Evolutionary conservation across 495 filamentous ascomycete species (phyloP).

Genomic region (Niebla homalea): DNA sequence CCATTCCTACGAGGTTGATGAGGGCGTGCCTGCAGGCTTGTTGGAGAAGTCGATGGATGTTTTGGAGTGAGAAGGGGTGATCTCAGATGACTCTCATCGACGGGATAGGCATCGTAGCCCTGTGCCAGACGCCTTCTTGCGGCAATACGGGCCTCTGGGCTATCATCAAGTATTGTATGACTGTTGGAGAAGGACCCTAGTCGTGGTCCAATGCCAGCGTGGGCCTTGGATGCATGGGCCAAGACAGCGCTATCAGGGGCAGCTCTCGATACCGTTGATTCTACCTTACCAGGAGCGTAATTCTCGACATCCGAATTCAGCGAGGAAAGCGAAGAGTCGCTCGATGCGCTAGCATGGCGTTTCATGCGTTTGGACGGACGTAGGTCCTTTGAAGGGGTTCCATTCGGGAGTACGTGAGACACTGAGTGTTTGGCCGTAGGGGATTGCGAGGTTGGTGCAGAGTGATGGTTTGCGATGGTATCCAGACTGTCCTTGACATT

Average conservation of each 20-base stretch:
- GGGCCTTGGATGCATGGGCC: not conserved
- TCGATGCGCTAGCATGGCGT: conserved; percentile 22
- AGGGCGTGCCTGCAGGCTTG: conserved; percentile 3
- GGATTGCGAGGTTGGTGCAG: not conserved
- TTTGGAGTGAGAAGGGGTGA: not conserved
- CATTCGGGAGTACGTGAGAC: conserved; percentile 6
- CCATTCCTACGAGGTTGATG: conserved; percentile 14
- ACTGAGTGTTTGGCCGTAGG: conserved; percentile 9
- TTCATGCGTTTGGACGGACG: conserved; percentile 12
- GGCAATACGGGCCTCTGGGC: conserved; percentile 7
- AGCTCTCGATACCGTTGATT: not conserved
- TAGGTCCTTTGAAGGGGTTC: conserved; percentile 9
- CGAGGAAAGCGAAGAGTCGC: conserved; percentile 32
- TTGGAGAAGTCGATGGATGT: conserved; percentile 4
- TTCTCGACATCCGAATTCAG: conserved; percentile 16
- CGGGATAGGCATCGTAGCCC: conserved; percentile 9
- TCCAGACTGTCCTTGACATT: conserved; percentile 8
- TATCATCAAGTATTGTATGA: conserved; percentile 3
- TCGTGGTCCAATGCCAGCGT: conserved; percentile 3
- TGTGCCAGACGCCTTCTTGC: conserved; percentile 11
- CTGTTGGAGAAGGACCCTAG: conserved; percentile 11
- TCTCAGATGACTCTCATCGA: conserved; percentile 13
- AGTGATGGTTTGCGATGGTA: conserved; percentile 3
- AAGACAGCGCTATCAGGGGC: not conserved
- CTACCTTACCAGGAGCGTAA: conserved; percentile 10